These are phyloP conservation scores for Ogataea zsoltii DNA, from an alignment of 805 yeast species.

Conservation along the genomic window DNA sequence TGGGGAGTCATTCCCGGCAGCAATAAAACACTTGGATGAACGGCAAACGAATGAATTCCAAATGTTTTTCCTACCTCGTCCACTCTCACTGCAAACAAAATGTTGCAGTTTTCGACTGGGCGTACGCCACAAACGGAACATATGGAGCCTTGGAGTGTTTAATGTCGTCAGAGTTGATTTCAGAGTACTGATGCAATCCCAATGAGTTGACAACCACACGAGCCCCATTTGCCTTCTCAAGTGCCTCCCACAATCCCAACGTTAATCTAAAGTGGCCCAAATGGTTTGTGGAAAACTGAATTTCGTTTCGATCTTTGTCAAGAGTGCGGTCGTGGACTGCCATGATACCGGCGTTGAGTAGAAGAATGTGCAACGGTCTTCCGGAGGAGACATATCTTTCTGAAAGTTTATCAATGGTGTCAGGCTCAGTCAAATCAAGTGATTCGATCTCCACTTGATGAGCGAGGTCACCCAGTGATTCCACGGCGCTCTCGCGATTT, in stretches of 20 bases:
- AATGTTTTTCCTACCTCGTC: neutral
- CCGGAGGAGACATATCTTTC: slow-evolving; percentile 1
- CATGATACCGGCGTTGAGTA: slow-evolving; percentile 7
- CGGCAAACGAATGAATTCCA: neutral
- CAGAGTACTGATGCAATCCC: neutral
- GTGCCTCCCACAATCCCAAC: too few relatives aligned
- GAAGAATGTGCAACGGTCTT: too few relatives aligned
- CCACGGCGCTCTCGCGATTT: neutral
- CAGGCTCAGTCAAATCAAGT: slow-evolving; percentile 4
- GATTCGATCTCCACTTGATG: slow-evolving; percentile 1
- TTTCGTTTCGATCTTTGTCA: slow-evolving; percentile 1
- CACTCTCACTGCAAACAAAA: neutral
- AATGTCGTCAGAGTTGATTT: neutral
- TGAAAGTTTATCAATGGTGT: neutral
- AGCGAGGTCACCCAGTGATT: slow-evolving; percentile 2
- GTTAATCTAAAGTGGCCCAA: too few relatives aligned
- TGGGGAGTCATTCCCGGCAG: too few relatives aligned
- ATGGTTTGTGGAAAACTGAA: slow-evolving; percentile 3
- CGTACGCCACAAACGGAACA: neutral
- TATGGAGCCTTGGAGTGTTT: neutral
- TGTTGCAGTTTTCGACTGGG: slow-evolving; percentile 1
- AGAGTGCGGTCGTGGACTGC: neutral
- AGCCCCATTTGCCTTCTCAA: slow-evolving; percentile 5
- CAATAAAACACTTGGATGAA: too few relatives aligned
- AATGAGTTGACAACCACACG: slow-evolving; percentile 1